Evolutionary conservation across 2,329 filamentous ascomycete genomes (phyloP).

Genomic region (Ceratocystis colombiana): DNA sequence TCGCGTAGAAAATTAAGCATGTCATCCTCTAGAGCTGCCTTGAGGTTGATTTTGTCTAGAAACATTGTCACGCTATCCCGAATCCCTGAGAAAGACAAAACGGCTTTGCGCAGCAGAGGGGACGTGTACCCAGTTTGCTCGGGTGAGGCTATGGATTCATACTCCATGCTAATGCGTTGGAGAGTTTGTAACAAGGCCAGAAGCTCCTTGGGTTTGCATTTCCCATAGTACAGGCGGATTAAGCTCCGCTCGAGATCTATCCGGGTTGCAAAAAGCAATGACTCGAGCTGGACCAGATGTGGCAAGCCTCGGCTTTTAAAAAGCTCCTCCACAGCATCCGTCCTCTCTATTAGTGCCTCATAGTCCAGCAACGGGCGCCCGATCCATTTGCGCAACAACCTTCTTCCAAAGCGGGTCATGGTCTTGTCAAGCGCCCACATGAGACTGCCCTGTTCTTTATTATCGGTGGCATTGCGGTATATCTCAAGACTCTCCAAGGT

Average conservation of each 20-base stretch:
- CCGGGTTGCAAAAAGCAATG: slow-evolving; percentile 59
- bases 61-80: slow-evolving; percentile 60
- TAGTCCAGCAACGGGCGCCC: slow-evolving; percentile 78
- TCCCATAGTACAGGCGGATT: slow-evolving; percentile 94
- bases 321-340: slow-evolving; percentile 79
- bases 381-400: slow-evolving; percentile 88
- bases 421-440: slow-evolving; percentile 96
- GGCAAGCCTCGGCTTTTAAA: slow-evolving; percentile 55
- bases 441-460: slow-evolving; percentile 72
- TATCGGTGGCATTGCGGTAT: slow-evolving; percentile 87
- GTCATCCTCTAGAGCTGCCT: slow-evolving; percentile 76
- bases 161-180: slow-evolving; percentile 70
- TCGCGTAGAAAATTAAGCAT: slow-evolving; percentile 92
- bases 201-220: slow-evolving; percentile 82
- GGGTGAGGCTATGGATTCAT: slow-evolving; percentile 53
- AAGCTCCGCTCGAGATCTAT: slow-evolving; percentile 80
- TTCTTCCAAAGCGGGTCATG: slow-evolving; percentile 75
- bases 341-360: slow-evolving; percentile 61
- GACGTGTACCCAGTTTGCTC: slow-evolving; percentile 65
- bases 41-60: slow-evolving; percentile 73
- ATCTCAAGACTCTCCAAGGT: slow-evolving; percentile 90
- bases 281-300: slow-evolving; percentile 63
- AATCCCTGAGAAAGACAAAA: slow-evolving; percentile 68
- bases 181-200: slow-evolving; percentile 75
- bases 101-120: slow-evolving; percentile 55